phyloP scores from a whole-genome alignment of 2,329 filamentous ascomycete species.

The Colletotrichum nymphaeae region DNA sequence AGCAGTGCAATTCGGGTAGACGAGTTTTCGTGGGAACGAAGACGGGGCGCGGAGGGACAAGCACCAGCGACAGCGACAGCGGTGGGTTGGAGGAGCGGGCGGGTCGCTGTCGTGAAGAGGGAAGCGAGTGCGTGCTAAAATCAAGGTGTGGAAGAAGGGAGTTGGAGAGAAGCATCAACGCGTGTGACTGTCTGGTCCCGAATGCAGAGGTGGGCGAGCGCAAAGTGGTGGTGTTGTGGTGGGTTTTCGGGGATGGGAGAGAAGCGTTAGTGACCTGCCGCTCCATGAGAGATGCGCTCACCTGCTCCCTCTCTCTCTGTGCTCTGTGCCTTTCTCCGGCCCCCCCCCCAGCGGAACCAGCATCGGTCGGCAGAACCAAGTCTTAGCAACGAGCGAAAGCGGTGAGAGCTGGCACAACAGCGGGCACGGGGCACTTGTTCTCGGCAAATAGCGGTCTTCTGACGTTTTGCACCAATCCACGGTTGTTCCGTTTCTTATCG shows the following conservation, averaged over 20 bases:
- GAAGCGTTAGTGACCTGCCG: constrained; percentile 37
- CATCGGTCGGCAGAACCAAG: constrained; percentile 38
- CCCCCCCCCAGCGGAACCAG: constrained; percentile 32
- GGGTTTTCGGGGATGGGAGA: constrained; percentile 36
- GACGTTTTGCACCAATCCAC: constrained; percentile 30
- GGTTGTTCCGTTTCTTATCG: constrained; percentile 34
- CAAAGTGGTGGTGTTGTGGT: constrained; percentile 35
- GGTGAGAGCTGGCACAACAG: constrained; percentile 36
- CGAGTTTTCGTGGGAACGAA: constrained; percentile 32
- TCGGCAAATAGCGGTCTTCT: constrained; percentile 35
- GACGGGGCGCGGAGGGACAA: constrained; percentile 32
- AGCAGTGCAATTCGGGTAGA: constrained; percentile 26
- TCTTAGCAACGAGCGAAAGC: constrained; percentile 33
- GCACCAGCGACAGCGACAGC: constrained; percentile 26
- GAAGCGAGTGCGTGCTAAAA: constrained; percentile 18
- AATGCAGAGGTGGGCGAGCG: constrained; percentile 22
- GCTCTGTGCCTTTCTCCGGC: constrained; percentile 31
- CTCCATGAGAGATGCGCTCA: constrained; percentile 38
- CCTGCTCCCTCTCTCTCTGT: constrained; percentile 30
- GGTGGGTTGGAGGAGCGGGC: constrained; percentile 30
- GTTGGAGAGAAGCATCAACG: constrained; percentile 30
- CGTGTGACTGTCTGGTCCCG: constrained; percentile 16
- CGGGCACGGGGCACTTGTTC: constrained; percentile 31
- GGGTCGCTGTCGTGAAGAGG: constrained; percentile 20
- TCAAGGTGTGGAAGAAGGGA: constrained; percentile 13